Conservation (phyloP, 495 filamentous ascomycete species). For the Neurospora pannonica region DNA sequence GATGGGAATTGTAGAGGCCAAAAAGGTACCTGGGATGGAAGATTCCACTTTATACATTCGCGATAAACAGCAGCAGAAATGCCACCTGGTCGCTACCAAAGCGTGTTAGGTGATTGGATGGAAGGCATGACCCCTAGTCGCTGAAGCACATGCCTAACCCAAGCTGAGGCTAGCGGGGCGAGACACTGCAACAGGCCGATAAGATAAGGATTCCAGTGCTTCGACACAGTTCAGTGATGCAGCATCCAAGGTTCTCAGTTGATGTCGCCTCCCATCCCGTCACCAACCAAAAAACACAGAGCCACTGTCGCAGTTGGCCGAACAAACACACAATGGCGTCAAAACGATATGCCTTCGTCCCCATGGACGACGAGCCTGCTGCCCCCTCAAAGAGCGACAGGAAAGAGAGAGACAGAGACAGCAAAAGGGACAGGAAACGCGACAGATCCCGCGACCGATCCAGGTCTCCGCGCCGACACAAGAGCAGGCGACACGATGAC, state of each 20-base stretch:
- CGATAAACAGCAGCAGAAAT: conserved; percentile 9
- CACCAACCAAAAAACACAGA: background rate
- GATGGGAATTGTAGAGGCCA: background rate
- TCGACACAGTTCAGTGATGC: background rate
- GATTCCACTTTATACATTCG: conserved; percentile 11
- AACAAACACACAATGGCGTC: conserved; percentile 26
- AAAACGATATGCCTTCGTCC: conserved; percentile 72
- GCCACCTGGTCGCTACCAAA: conserved; percentile 2
- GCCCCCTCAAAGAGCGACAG: conserved; percentile 44
- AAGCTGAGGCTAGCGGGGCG: background rate
- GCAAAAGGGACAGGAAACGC: conserved; percentile 44
- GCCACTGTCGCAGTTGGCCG: background rate
- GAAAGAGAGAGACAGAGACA: conserved; percentile 39
- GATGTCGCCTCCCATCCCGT: background rate
- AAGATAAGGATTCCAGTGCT: conserved; percentile 21
- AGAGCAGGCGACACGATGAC: conserved; percentile 20
- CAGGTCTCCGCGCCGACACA: conserved; percentile 19
- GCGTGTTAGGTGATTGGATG: background rate
- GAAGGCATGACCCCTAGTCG: background rate
- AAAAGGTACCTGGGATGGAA: background rate
- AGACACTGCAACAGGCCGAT: conserved; percentile 4
- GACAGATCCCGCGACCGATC: conserved; percentile 30
- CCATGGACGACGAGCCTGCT: conserved; percentile 69
- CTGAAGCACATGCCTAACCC: background rate
- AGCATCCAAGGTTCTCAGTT: background rate